Evolutionary conservation across 2,329 filamentous ascomycete species (phyloP), one percentile per base, ranked within the genome.

Genomic region (Daldinia sp.): DNA sequence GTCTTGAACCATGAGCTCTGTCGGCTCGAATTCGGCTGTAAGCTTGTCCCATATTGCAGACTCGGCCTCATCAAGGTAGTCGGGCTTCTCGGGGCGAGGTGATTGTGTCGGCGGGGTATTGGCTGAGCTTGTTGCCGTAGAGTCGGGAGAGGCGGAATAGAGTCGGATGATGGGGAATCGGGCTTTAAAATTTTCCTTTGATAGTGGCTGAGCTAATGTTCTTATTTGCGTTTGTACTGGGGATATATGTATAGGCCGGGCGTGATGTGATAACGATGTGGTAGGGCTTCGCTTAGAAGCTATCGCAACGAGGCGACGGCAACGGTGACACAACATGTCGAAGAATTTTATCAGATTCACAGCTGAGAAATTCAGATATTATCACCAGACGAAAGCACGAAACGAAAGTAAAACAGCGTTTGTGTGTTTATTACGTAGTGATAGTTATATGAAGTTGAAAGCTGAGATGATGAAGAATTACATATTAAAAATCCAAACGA

Each of bases 1-100:
- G 81, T 97, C 93, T 78, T 91, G 90, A 9, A 96, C 92, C 79
- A 89, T 79, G 28, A 89, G 79, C 65, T 85, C 79, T 0, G 83
- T 83, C 0, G 87, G 86, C 1, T 78, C 70, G 62, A 89, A 86
- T 74, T 85, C 85, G 6, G 80, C 79, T 18, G 79, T 71, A 59
- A 89, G 81, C 56, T 83, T 80, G 65, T 86, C 83, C 81, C 87
- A 90, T 73, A 92, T 87, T 67, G 83, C 81, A 33, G 83, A 81
- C 76, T 92, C 89, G 76, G 86, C 86, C 1, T 83, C 82, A 75
- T 87, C 80, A 60, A 89, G 81, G 71, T 84, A 82, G 67, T 82
- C 82, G 39, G 87, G 86, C 67, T 85, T 85, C 62, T 82, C 78
- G 69, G 72, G 72, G 4, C 57, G 26, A 7, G 71, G 26, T 26